phyloP scores from a whole-genome alignment of 2,329 filamentous ascomycete genomes.

The Pyrenophora tritici-repentis region DNA sequence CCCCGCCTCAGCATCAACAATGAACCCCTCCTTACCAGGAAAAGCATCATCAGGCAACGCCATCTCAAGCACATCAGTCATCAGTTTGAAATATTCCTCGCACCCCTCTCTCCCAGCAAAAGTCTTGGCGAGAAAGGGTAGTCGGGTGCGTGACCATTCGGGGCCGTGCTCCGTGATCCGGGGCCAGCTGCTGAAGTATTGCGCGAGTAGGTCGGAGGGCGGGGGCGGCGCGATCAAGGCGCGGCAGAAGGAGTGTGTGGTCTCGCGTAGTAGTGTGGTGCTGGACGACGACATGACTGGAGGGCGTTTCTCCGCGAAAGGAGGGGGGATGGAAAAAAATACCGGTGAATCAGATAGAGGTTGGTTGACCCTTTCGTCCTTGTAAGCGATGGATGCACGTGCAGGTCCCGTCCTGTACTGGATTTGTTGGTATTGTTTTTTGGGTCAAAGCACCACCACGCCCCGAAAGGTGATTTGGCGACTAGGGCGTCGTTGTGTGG shows the following conservation, averaged over 20 bases:
- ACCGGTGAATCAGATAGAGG: conserved; percentile 1
- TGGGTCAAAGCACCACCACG: neutral
- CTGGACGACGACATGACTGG: conserved; percentile 18
- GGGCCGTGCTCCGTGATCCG: conserved; percentile 52
- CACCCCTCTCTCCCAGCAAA: conserved; percentile 44
- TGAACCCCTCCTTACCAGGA: conserved; percentile 38
- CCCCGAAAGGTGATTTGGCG: conserved; percentile 4
- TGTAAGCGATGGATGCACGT: conserved; percentile 5
- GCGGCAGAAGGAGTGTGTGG: conserved; percentile 36
- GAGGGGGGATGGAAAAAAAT: neutral
- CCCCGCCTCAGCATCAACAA: conserved; percentile 45
- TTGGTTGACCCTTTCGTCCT: neutral
- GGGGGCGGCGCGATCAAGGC: conserved; percentile 34
- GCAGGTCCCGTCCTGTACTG: neutral
- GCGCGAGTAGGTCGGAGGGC: conserved; percentile 31
- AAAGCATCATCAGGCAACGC: conserved; percentile 38
- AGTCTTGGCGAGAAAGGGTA: conserved; percentile 49
- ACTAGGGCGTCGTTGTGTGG: neutral
- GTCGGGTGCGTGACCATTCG: conserved; percentile 40
- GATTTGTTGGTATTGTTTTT: neutral
- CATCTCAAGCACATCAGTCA: conserved; percentile 44
- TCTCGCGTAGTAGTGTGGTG: conserved; percentile 31
- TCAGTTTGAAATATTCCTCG: conserved; percentile 47
- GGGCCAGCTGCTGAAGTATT: conserved; percentile 35
- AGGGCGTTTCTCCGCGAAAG: neutral